Conservation (phyloP, 345 rosid species). For the Lumnitzera littorea region DNA sequence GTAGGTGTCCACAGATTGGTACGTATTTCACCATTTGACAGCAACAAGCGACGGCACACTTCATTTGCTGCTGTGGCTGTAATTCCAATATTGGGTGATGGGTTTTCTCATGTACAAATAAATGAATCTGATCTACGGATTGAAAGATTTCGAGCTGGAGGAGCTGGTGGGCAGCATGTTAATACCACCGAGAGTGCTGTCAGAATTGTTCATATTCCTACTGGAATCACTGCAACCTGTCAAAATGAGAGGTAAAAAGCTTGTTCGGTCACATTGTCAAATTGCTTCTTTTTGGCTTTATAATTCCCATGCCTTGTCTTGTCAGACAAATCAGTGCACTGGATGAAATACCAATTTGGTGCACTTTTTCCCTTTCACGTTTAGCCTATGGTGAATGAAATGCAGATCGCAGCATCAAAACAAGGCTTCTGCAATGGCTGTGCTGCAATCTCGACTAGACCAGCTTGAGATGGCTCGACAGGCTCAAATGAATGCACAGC, state of each 20-base stretch:
- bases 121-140: constrained; percentile 87
- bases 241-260: constrained; percentile 74
- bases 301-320: neutral
- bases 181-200: constrained; percentile 98
- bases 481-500: constrained; percentile 83
- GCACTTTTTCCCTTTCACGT: no score
- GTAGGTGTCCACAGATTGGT: constrained; percentile 96
- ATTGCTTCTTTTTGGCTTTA: constrained; percentile 4
- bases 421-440: constrained; percentile 94
- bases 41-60: constrained; percentile 85
- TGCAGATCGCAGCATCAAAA: constrained; percentile 80
- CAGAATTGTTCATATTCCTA: constrained; percentile 87
- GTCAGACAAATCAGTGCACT: no score
- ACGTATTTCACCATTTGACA: constrained; percentile 89
- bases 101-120: constrained; percentile 67
- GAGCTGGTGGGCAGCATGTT: constrained; percentile 85
- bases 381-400: neutral
- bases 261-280: neutral
- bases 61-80: constrained; percentile 99
- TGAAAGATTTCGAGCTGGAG: constrained; percentile 88
- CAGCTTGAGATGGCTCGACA: constrained; percentile 88
- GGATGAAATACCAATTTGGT: no score
- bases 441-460: constrained; percentile 86
- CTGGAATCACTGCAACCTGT: constrained; percentile 80
- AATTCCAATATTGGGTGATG: constrained; percentile 76